Evolutionary conservation across 352 stramenopile genomes (phyloP).

Genomic region (Phytophthora ohioensis): DNA sequence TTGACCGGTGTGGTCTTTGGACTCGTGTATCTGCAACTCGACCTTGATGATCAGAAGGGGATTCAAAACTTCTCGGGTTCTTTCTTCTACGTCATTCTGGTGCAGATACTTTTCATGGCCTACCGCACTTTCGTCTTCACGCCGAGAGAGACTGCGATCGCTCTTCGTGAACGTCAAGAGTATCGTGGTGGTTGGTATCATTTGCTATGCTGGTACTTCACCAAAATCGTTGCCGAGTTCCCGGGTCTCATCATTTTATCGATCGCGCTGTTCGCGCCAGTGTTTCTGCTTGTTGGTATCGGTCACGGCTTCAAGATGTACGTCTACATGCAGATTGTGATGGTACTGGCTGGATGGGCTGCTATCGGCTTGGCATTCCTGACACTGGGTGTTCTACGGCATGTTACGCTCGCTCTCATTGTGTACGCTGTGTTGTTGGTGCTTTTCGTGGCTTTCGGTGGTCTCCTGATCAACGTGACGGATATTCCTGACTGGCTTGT

Average conservation of each 20-base stretch:
- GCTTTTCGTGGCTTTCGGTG: constrained; percentile 54
- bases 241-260: constrained; percentile 49
- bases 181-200: constrained; percentile 52
- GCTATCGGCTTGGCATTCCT: constrained; percentile 47
- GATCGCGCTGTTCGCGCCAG: constrained; percentile 47
- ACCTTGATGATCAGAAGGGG: constrained; percentile 52
- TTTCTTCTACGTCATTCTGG: constrained; percentile 63
- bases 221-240: constrained; percentile 54
- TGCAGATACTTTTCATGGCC: constrained; percentile 55
- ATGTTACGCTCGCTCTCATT: constrained; percentile 45
- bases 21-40: constrained; percentile 53
- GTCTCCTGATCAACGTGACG: constrained; percentile 53
- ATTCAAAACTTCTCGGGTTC: constrained; percentile 62
- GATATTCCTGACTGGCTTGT: constrained; percentile 57
- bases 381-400: constrained; percentile 36
- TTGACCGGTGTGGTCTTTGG: constrained; percentile 58
- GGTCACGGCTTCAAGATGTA: constrained; percentile 50
- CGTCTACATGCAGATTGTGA: constrained; percentile 55
- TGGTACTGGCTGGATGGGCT: constrained; percentile 48
- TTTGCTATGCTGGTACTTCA: constrained; percentile 54
- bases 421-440: constrained; percentile 44
- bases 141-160: constrained; percentile 53
- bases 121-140: constrained; percentile 51
- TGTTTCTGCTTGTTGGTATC: constrained; percentile 59
- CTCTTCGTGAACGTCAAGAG: constrained; percentile 52